These are phyloP conservation scores for Saccharomycopsis sp. DNA, from an alignment of 805 yeast genomes.

Conservation along the genomic window DNA sequence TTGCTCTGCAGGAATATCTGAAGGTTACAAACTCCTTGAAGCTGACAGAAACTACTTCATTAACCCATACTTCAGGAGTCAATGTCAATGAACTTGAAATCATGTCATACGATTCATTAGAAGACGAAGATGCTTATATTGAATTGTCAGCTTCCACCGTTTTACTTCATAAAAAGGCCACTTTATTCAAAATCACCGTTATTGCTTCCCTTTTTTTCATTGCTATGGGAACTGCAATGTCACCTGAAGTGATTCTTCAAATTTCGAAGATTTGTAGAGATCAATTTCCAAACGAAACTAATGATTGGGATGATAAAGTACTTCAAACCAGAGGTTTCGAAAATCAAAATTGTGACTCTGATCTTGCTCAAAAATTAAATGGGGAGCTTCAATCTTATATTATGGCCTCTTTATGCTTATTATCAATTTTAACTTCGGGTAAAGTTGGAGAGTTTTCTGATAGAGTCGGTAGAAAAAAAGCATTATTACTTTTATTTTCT, in stretches of 20 bases:
- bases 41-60: no score
- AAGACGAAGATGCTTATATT: no score
- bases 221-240: constrained; percentile 28
- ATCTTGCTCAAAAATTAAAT: constrained; percentile 32
- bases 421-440: constrained; percentile 45
- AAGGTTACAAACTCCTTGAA: no score
- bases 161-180: not conserved
- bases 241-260: constrained; percentile 29
- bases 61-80: no score
- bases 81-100: no score
- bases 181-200: constrained; percentile 30
- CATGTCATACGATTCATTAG: no score
- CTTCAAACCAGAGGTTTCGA: no score
- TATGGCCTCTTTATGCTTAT: constrained; percentile 31
- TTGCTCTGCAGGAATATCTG: no score
- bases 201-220: constrained; percentile 34
- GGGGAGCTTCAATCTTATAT: constrained; percentile 40
- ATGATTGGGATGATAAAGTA: not conserved
- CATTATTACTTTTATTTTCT: constrained; percentile 29
- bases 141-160: not conserved
- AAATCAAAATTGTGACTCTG: constrained; percentile 26
- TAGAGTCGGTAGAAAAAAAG: constrained; percentile 47
- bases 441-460: constrained; percentile 58
- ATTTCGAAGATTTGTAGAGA: constrained; percentile 33
- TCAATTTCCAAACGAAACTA: constrained; percentile 21